These are phyloP conservation scores for Trichoderma lentiforme DNA, from an alignment of 2,329 filamentous ascomycete species.

Conservation along the genomic window DNA sequence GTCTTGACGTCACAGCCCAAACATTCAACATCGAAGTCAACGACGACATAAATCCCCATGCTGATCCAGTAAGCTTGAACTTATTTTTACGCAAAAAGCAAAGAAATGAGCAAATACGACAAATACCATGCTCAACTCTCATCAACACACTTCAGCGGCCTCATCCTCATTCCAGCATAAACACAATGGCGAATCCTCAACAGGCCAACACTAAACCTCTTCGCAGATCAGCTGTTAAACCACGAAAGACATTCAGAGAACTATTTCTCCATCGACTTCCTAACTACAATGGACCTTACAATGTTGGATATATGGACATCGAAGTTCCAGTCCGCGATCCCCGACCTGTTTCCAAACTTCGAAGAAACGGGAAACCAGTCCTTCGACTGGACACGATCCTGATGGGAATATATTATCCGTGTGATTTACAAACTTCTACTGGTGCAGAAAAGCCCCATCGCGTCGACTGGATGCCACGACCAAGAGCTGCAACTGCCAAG, in stretches of 20 bases:
- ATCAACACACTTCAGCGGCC: neutral
- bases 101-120: neutral
- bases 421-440: conserved; percentile 36
- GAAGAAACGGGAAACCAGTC: conserved; percentile 37
- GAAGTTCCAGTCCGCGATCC: conserved; percentile 55
- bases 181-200: neutral
- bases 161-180: neutral
- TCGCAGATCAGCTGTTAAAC: conserved; percentile 25
- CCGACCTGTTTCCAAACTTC: conserved; percentile 40
- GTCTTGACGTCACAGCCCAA: conserved; percentile 10
- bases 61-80: neutral
- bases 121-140: neutral
- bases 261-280: conserved; percentile 51
- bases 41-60: neutral
- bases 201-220: conserved; percentile 6
- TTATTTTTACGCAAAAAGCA: neutral
- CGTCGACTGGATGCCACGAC: conserved; percentile 60
- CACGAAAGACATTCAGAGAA: conserved; percentile 35
- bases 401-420: conserved; percentile 64
- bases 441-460: conserved; percentile 46
- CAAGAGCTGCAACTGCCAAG: conserved; percentile 52
- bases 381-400: conserved; percentile 54
- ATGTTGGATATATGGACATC: conserved; percentile 65
- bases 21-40: neutral
- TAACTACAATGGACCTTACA: conserved; percentile 61